These are phyloP conservation scores for Dichotomopilus funicola DNA, from an alignment of 2,329 filamentous ascomycete genomes.

Conservation along the genomic window DNA sequence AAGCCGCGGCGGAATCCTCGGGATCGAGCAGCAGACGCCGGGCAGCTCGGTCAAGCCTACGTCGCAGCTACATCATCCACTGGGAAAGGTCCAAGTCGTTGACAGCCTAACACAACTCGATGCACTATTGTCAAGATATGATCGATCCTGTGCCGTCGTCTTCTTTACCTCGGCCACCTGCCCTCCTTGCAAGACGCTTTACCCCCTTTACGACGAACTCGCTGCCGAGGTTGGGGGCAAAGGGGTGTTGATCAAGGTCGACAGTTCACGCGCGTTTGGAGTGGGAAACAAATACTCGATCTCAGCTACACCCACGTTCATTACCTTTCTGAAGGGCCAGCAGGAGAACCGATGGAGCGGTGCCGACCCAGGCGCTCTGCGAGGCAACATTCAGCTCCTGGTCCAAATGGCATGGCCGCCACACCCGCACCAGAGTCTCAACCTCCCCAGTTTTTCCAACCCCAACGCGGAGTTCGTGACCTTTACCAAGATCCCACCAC, in stretches of 20 bases:
- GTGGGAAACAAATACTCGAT: conserved; percentile 61
- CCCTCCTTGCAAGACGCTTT: conserved; percentile 74
- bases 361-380: conserved; percentile 61
- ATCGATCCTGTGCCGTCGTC: conserved; percentile 65
- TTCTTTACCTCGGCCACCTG: conserved; percentile 93
- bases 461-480: conserved; percentile 59
- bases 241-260: conserved; percentile 73
- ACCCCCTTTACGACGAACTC: conserved; percentile 74
- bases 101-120: conserved; percentile 55
- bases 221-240: conserved; percentile 65
- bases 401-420: conserved; percentile 67
- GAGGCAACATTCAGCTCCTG: conserved; percentile 65
- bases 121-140: conserved; percentile 51
- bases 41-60: conserved; percentile 26
- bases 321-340: conserved; percentile 71
- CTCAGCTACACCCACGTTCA: conserved; percentile 77
- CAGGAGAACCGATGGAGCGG: conserved; percentile 77
- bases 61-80: conserved; percentile 26
- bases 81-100: conserved; percentile 53
- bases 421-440: conserved; percentile 68
- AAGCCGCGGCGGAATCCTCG: conserved; percentile 45
- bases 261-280: conserved; percentile 61
- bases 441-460: conserved; percentile 62
- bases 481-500: conserved; percentile 72
- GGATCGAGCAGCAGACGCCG: conserved; percentile 36